Conservation (phyloP, 345 rosid species). For the Citrus mangshanensis region DNA sequence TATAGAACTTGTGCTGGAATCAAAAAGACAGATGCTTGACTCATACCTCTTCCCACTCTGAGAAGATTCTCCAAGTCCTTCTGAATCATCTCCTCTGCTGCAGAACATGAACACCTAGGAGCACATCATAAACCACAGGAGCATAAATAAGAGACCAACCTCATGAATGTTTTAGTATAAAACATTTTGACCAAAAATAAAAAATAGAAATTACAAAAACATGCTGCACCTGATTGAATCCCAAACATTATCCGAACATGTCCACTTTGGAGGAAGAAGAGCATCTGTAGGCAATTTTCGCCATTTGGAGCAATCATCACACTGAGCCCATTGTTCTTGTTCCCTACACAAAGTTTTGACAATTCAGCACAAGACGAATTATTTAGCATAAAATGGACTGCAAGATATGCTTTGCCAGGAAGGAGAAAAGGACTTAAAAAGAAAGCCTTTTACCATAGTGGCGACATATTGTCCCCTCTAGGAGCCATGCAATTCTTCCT, state of each 20-base stretch:
- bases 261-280: slow-evolving; percentile 79
- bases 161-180: not conserved
- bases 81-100: slow-evolving; percentile 53
- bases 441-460: not conserved
- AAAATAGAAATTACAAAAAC: not conserved
- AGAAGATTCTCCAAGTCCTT: slow-evolving; percentile 64
- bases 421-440: not conserved
- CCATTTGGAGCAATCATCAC: slow-evolving; percentile 90
- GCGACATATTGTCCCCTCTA: not conserved
- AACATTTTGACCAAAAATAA: not conserved
- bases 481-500: not conserved
- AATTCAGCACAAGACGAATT: slow-evolving; percentile 9
- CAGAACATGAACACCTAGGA: slow-evolving; percentile 65
- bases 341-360: slow-evolving; percentile 34
- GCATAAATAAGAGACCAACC: not conserved
- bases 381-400: not conserved
- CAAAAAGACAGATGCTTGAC: not conserved
- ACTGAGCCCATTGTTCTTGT: slow-evolving; percentile 80
- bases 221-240: slow-evolving; percentile 53
- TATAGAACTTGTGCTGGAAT: not conserved
- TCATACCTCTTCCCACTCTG: slow-evolving; percentile 56
- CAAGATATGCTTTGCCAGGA: not conserved
- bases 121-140: slow-evolving; percentile 13
- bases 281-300: slow-evolving; percentile 64
- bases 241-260: slow-evolving; percentile 72